Percentiles rank a stretch among this genome's conserved stretches.
Conservation (phyloP, 306 rosid species). For the Corylus heterophylla region DNA sequence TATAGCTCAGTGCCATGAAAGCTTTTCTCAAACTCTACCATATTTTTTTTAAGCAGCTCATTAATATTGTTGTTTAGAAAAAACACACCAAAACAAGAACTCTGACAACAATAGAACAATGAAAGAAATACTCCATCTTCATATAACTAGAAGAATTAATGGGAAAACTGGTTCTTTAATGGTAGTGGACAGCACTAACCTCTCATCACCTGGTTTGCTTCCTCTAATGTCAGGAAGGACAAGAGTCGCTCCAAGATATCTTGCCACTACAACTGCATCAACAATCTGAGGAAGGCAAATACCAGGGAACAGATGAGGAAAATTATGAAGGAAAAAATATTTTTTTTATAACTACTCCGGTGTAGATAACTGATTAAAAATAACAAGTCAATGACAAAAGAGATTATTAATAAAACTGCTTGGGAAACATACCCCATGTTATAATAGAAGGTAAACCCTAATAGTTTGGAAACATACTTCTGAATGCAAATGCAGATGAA, state of each 20-base stretch:
- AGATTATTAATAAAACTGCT: too few species aligned
- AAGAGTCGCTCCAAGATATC: slow-evolving; percentile 89
- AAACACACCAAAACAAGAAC: slow-evolving; percentile 11
- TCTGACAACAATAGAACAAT: slow-evolving; percentile 11
- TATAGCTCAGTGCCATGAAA: background rate
- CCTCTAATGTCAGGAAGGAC: slow-evolving; percentile 96
- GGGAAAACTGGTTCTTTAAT: background rate
- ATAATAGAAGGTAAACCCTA: background rate
- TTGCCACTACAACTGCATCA: slow-evolving; percentile 91
- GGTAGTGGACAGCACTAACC: slow-evolving; percentile 48
- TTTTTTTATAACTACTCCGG: too few species aligned
- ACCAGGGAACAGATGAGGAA: background rate
- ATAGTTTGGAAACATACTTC: too few species aligned
- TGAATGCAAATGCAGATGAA: too few species aligned
- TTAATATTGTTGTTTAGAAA: background rate
- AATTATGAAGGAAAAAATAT: slow-evolving; percentile 5
- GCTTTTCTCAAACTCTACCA: slow-evolving; percentile 6
- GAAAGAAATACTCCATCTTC: background rate
- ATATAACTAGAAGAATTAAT: background rate
- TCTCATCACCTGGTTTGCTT: slow-evolving; percentile 88
- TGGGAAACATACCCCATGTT: background rate
- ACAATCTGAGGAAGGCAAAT: slow-evolving; percentile 56
- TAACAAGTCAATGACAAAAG: too few species aligned
- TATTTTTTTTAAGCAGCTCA: slow-evolving; percentile 10
- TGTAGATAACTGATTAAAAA: too few species aligned